These are phyloP conservation scores for Mucor sp. DNA, from an alignment of 371 early-diverging fungal genomes.

Conservation along the genomic window DNA sequence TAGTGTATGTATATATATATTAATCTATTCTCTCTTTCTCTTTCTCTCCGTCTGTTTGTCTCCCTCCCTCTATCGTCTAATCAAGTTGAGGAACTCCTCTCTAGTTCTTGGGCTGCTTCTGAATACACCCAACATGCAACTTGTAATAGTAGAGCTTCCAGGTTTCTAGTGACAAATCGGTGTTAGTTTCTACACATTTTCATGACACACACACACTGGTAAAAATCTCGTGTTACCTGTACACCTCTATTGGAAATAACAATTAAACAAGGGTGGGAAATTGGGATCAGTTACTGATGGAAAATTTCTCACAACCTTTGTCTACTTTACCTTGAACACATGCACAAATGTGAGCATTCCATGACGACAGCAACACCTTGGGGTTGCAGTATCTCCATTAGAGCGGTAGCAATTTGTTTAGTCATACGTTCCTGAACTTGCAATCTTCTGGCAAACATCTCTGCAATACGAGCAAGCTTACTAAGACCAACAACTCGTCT, in stretches of 20 bases:
- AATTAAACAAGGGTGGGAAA: slow-evolving; percentile 22
- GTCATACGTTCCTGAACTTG: slow-evolving; percentile 98
- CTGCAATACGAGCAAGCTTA: slow-evolving; percentile 97
- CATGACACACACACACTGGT: too few relatives aligned
- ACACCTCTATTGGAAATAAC: slow-evolving; percentile 36
- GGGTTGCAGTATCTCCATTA: slow-evolving; percentile 91
- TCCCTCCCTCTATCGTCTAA: slow-evolving; percentile 39
- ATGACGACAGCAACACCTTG: slow-evolving; percentile 98
- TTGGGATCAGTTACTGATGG: neutral
- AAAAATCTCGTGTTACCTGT: slow-evolving; percentile 35
- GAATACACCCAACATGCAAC: slow-evolving; percentile 95
- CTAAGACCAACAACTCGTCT: slow-evolving; percentile 93
- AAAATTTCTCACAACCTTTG: slow-evolving; percentile 6
- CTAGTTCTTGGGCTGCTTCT: slow-evolving; percentile 90
- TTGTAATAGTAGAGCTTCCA: slow-evolving; percentile 90
- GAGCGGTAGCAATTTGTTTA: slow-evolving; percentile 92
- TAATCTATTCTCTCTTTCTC: neutral
- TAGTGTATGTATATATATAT: slow-evolving; percentile 9
- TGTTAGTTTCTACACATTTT: neutral
- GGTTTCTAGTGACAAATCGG: slow-evolving; percentile 72
- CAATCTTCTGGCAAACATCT: slow-evolving; percentile 94
- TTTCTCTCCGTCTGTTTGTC: neutral
- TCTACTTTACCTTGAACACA: slow-evolving; percentile 43
- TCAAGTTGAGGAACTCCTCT: slow-evolving; percentile 92
- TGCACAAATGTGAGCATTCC: slow-evolving; percentile 81